These are phyloP conservation scores for Talaromyces funiculosus DNA, from an alignment of 2,329 filamentous ascomycete genomes.

Conservation along the genomic window DNA sequence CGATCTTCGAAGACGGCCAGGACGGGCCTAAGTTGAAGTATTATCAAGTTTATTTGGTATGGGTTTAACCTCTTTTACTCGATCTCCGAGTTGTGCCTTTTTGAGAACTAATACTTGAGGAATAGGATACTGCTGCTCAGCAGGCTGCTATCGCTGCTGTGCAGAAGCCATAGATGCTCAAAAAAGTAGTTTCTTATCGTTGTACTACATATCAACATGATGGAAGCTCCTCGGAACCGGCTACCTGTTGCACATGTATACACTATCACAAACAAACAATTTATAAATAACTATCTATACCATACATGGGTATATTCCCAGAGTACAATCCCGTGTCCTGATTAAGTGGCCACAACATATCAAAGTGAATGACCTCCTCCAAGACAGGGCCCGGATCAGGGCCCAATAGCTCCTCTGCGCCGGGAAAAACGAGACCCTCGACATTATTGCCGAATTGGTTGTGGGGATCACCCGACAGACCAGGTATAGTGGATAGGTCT, in stretches of 20 bases:
- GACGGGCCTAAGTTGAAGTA: slow-evolving; percentile 31
- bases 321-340: slow-evolving; percentile 14
- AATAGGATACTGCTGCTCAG: slow-evolving; percentile 16
- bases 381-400: slow-evolving; percentile 14
- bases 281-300: slow-evolving; percentile 14
- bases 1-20: slow-evolving; percentile 27
- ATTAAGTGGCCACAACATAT: slow-evolving; percentile 16
- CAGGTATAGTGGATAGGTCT: not conserved
- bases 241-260: not conserved
- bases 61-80: slow-evolving; percentile 15
- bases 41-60: slow-evolving; percentile 38
- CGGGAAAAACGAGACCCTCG: slow-evolving; percentile 15
- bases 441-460: slow-evolving; percentile 14
- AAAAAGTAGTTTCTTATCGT: not conserved
- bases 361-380: slow-evolving; percentile 17
- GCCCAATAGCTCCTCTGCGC: slow-evolving; percentile 13
- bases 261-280: not conserved
- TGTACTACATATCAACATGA: not conserved
- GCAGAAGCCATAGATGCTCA: not conserved
- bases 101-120: not conserved
- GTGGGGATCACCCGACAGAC: not conserved
- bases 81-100: not conserved
- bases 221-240: not conserved
- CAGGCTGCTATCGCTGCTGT: slow-evolving; percentile 4
- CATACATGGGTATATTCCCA: slow-evolving; percentile 17